Percentiles rank a stretch among this genome's conserved stretches.
Evolutionary conservation across 441 rosid species (phyloP).

Genomic region (Corymbia citriodora): DNA sequence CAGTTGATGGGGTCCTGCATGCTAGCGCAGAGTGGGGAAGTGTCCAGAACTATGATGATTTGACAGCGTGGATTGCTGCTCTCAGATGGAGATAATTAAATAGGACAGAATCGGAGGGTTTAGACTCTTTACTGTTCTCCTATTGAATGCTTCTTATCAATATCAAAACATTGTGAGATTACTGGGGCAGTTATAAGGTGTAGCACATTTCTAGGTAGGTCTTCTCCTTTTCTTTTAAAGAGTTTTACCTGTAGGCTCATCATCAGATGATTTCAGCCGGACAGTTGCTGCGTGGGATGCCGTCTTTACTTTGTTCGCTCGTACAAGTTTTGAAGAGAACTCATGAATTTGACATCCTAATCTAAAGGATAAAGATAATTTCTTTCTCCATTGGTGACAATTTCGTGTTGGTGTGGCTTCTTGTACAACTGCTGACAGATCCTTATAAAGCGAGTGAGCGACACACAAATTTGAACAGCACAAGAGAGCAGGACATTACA

Average conservation of each 20-base stretch:
- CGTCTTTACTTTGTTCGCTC: neutral
- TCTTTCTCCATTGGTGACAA: neutral
- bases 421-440: neutral
- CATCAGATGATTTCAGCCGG: neutral
- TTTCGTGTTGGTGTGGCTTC: neutral
- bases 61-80: conserved; percentile 13
- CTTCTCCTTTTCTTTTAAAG: neutral
- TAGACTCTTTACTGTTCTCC: neutral
- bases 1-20: neutral
- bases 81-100: conserved; percentile 3
- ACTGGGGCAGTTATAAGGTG: neutral
- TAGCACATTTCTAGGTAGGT: neutral
- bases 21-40: neutral
- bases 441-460: neutral
- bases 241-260: neutral
- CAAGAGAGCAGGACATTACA: neutral
- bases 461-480: neutral
- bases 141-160: neutral
- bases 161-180: neutral
- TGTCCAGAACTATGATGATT: conserved; percentile 1
- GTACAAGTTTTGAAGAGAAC: neutral
- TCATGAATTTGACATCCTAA: neutral
- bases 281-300: neutral
- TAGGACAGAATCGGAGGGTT: neutral
- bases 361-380: neutral